Evolutionary conservation across 768 basidiomycete species (phyloP).

Genomic region (Crepidotus variabilis): DNA sequence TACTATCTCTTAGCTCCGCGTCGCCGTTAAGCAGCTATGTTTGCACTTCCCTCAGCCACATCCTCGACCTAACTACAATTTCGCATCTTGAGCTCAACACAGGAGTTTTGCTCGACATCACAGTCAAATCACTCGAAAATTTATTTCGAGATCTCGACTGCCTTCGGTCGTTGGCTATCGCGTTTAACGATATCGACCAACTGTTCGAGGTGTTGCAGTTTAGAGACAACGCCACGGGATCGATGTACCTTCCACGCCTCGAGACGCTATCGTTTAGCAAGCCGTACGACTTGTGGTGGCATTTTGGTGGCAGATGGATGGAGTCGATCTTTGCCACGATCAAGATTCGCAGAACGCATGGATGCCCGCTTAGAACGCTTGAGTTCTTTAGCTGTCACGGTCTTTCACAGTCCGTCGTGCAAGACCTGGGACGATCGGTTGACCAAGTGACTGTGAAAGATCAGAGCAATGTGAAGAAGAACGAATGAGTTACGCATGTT

Average conservation of each 20-base stretch:
- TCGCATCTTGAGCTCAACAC: constrained; percentile 28
- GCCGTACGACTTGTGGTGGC: constrained; percentile 29
- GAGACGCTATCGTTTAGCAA: constrained; percentile 26
- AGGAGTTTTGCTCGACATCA: constrained; percentile 23
- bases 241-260: constrained; percentile 22
- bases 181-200: constrained; percentile 26
- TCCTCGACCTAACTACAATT: constrained; percentile 16
- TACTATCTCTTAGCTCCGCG: constrained; percentile 23
- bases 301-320: constrained; percentile 28
- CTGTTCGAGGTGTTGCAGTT: constrained; percentile 19
- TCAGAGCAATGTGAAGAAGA: not conserved
- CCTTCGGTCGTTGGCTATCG: constrained; percentile 22
- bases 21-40: constrained; percentile 14
- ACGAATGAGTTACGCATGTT: not conserved
- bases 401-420: constrained; percentile 1
- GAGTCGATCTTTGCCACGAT: constrained; percentile 14
- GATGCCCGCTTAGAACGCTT: constrained; percentile 15
- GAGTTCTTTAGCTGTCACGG: constrained; percentile 27
- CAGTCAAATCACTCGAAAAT: constrained; percentile 11
- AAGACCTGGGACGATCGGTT: not conserved
- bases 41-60: constrained; percentile 14
- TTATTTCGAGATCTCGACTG: constrained; percentile 17
- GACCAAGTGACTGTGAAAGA: not conserved
- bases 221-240: constrained; percentile 1
- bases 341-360: constrained; percentile 10